These are phyloP conservation scores for Cladosporium sp. DNA, from an alignment of 2,329 filamentous ascomycete genomes.

Conservation along the genomic window DNA sequence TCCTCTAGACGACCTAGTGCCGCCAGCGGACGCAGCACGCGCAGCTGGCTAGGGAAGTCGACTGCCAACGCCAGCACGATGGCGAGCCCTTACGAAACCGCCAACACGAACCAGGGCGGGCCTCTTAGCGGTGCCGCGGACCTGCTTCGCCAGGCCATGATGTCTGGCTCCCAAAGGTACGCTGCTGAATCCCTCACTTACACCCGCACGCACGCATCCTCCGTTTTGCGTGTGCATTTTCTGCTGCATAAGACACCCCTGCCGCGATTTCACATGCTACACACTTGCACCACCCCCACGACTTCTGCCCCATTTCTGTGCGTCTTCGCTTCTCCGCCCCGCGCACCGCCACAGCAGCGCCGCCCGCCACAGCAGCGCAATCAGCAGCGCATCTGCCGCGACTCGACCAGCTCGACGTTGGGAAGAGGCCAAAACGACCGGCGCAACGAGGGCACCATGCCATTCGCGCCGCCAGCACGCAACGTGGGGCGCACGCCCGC, in stretches of 20 bases:
- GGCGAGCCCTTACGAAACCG: slow-evolving; percentile 26
- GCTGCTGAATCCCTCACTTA: slow-evolving; percentile 28
- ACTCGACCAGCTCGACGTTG: neutral
- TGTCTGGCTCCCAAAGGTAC: slow-evolving; percentile 48
- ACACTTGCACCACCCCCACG: slow-evolving; percentile 4
- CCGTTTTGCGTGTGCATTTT: neutral
- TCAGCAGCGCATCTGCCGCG: neutral
- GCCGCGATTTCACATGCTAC: slow-evolving; percentile 13
- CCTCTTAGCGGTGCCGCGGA: slow-evolving; percentile 42
- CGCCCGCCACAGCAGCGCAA: slow-evolving; percentile 12
- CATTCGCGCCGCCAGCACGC: slow-evolving; percentile 12
- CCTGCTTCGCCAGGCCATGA: slow-evolving; percentile 54
- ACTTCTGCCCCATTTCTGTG: slow-evolving; percentile 6
- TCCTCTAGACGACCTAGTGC: slow-evolving; percentile 17
- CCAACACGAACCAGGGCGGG: slow-evolving; percentile 41
- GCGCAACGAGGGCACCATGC: neutral
- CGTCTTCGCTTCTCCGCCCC: neutral
- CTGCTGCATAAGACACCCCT: slow-evolving; percentile 2
- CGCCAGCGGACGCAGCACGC: slow-evolving; percentile 16
- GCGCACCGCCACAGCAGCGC: slow-evolving; percentile 10
- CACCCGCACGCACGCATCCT: neutral
- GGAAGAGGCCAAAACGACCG: slow-evolving; percentile 4
- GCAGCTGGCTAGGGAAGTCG: slow-evolving; percentile 22
- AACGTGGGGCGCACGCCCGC: slow-evolving; percentile 1
- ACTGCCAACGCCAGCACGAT: slow-evolving; percentile 19